A percentile compares a stretch with the other conserved stretches of the same genome.
phyloP scores from a whole-genome alignment of 352 stramenopile genomes.

The Thalassiosira livingstoniorum region DNA sequence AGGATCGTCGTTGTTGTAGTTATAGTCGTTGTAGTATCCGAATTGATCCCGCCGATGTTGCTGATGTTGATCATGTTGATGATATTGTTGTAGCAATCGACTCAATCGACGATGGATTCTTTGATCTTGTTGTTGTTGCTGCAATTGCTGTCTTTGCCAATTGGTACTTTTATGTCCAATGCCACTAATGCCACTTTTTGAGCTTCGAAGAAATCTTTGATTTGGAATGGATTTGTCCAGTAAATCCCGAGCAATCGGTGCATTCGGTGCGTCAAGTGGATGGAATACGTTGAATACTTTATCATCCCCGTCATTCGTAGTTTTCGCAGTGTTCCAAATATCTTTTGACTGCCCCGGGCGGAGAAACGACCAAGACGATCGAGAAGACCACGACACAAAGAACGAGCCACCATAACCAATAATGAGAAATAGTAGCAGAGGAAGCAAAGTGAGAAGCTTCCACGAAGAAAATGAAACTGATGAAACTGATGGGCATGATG shows the following conservation, averaged over 20 bases:
- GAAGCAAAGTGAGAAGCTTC: too few species aligned
- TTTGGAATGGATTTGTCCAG: not conserved
- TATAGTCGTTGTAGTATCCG: not conserved
- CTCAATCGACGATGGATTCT: too few species aligned
- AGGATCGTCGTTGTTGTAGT: constrained; percentile 3
- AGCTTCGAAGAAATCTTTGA: not conserved
- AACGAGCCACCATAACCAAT: too few species aligned
- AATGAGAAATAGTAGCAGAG: too few species aligned
- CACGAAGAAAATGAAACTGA: too few species aligned
- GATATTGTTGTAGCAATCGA: not conserved
- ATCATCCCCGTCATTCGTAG: not conserved
- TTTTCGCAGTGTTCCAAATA: not conserved
- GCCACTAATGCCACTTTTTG: not conserved
- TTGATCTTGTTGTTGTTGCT: not conserved
- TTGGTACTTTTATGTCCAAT: not conserved
- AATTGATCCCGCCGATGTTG: not conserved
- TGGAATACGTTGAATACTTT: not conserved
- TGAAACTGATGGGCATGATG: too few species aligned
- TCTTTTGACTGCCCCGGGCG: too few species aligned
- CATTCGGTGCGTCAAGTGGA: not conserved
- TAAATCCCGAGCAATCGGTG: not conserved
- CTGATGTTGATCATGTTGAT: not conserved
- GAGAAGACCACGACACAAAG: not conserved
- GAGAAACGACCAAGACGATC: not conserved
- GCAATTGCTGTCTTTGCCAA: not conserved